These are phyloP conservation scores for Cladosporium velox DNA, from an alignment of 2,329 filamentous ascomycete genomes.

Conservation along the genomic window DNA sequence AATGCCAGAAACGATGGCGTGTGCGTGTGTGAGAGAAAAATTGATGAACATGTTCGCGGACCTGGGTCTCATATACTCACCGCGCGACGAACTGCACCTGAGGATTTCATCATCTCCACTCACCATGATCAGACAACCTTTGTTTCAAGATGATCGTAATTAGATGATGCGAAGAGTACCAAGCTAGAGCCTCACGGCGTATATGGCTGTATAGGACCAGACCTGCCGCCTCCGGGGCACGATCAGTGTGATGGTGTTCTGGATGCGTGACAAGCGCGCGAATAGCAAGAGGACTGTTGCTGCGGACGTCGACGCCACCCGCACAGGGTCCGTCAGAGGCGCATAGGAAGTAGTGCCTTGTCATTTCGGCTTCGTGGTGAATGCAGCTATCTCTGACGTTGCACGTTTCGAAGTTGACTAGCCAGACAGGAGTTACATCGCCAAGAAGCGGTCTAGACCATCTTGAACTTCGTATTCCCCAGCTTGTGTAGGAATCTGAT, in stretches of 20 bases:
- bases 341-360: constrained; percentile 5
- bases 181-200: constrained; percentile 8
- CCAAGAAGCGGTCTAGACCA: constrained; percentile 15
- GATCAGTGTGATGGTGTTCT: constrained; percentile 10
- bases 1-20: constrained; percentile 16
- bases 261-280: not conserved
- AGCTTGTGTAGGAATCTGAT: constrained; percentile 13
- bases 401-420: constrained; percentile 20
- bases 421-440: constrained; percentile 12
- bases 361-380: constrained; percentile 16
- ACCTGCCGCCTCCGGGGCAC: not conserved
- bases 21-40: not conserved
- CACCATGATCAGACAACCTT: not conserved
- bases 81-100: not conserved
- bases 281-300: constrained; percentile 3
- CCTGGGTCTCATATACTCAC: constrained; percentile 3
- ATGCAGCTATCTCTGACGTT: constrained; percentile 15
- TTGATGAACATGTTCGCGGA: not conserved
- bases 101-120: not conserved
- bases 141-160: constrained; percentile 4
- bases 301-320: not conserved
- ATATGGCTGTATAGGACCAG: not conserved
- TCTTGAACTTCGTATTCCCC: constrained; percentile 6
- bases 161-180: not conserved
- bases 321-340: constrained; percentile 8